Percentiles rank a stretch among this genome's conserved stretches.
phyloP scores from a whole-genome alignment of 2,329 filamentous ascomycete species.

The Pseudogymnoascus verrucosus region DNA sequence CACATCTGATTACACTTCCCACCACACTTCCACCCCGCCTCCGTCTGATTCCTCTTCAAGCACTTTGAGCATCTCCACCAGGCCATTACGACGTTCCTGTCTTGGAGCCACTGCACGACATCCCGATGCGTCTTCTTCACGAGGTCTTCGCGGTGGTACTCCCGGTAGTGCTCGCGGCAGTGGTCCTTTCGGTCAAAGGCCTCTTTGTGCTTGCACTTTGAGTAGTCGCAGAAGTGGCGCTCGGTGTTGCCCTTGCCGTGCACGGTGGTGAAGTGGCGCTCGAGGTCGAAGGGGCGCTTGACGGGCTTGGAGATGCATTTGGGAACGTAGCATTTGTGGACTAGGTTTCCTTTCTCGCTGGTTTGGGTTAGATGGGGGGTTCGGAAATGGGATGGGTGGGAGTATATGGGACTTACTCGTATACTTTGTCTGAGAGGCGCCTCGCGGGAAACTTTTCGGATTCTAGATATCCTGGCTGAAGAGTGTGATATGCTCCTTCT shows the following conservation, averaged over 20 bases:
- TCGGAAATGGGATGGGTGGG: background rate
- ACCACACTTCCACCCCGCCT: background rate
- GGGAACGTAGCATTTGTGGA: background rate
- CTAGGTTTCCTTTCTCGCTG: background rate
- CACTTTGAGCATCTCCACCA: constrained; percentile 26
- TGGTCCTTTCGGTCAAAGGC: constrained; percentile 42
- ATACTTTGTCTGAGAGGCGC: background rate
- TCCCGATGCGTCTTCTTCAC: constrained; percentile 14
- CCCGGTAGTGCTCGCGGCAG: constrained; percentile 39
- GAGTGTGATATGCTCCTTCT: background rate
- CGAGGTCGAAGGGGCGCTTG: constrained; percentile 29
- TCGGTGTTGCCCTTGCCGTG: constrained; percentile 18
- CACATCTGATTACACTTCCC: background rate
- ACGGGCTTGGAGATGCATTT: constrained; percentile 13
- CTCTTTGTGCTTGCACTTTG: constrained; percentile 23
- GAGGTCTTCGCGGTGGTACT: constrained; percentile 38
- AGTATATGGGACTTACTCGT: background rate
- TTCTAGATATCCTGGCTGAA: constrained; percentile 3
- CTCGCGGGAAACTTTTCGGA: background rate
- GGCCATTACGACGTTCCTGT: constrained; percentile 15
- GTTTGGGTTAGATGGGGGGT: background rate
- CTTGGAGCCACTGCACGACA: constrained; percentile 19
- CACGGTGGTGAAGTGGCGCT: constrained; percentile 29
- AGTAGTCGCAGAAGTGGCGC: constrained; percentile 25
- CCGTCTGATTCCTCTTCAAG: constrained; percentile 12